phyloP scores from a whole-genome alignment of 306 rosid genomes.

The Acacia melanoxylon region DNA sequence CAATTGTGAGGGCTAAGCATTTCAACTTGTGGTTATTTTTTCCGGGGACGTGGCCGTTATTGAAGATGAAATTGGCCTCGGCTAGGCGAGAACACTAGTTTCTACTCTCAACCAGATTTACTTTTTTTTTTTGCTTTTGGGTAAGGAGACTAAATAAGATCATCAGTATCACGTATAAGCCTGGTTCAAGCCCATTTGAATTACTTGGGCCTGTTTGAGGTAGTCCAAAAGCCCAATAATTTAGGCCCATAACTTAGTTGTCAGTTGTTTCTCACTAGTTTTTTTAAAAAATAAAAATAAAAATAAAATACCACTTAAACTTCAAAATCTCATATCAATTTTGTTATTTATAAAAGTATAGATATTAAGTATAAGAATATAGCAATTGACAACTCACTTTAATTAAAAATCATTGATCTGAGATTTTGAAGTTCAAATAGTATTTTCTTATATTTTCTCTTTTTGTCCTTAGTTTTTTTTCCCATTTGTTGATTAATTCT shows the following conservation, averaged over 20 bases:
- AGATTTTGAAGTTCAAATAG: too few relatives aligned
- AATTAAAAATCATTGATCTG: too few relatives aligned
- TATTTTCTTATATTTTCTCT: too few relatives aligned
- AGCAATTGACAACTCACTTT: too few relatives aligned
- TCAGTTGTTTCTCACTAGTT: not conserved
- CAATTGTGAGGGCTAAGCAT: not conserved
- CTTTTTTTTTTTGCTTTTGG: not conserved
- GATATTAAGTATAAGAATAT: too few relatives aligned
- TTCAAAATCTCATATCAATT: too few relatives aligned
- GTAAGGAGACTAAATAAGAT: not conserved
- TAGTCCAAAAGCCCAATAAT: not conserved
- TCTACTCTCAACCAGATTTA: not conserved
- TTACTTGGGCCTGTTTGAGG: not conserved
- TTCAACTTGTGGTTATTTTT: not conserved
- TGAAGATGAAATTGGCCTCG: not conserved
- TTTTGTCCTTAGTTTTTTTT: too few relatives aligned
- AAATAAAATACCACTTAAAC: too few relatives aligned
- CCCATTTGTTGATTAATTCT: too few relatives aligned
- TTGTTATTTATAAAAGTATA: too few relatives aligned
- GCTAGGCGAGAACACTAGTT: not conserved
- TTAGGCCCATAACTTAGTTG: not conserved
- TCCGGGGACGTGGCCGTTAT: not conserved
- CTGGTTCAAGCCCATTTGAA: not conserved
- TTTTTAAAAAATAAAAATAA: too few relatives aligned
- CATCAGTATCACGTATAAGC: not conserved